Evolutionary conservation across 176 grass and related monocot species (phyloP), one percentile per base, ranked within the genome.

Genomic region (Luzula sylvatica): DNA sequence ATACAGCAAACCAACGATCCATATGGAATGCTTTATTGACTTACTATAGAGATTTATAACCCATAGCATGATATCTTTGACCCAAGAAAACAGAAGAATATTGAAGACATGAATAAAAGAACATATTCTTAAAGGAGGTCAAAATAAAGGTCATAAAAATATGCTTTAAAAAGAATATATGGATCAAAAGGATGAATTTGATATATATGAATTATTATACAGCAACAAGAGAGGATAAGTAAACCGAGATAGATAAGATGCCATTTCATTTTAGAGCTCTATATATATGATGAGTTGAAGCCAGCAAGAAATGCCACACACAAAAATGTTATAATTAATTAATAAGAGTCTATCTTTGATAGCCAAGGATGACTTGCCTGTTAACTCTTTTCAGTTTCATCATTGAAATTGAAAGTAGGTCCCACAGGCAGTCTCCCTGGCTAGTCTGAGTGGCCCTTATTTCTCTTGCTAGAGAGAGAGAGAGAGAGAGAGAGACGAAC

Each of bases 341-440:
- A 64, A 64, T 48, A 48, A 49, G 40, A 18, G 23, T 64, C 24
- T 64, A 64, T 46, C 59, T 64, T 41, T 64, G 59, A 64, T 64
- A 64, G 59, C 59, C 59, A 63, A 63, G 59, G 59, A 63, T 63
- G 59, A 63, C 59, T 48, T 63, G 59, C 42, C 59, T 28, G 22
- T 63, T 15, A 11, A 27, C 26, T 28, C 59, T 64, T 46, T 12
- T 9, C 20, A 64, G 58, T 63, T 47, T 47, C 11, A 9, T 21
- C n/a, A n/a, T n/a, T n/a, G 7, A 23, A 41, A 46, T n/a, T 15
- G 17, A 64, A n/a, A n/a, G n/a, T n/a, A n/a, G n/a, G n/a, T n/a
- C n/a, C n/a, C n/a, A 64, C 59, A 3, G 59, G 59, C 42, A 64
- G 59, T 64, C 42, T 64, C 41, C 42, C 25, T 64, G 42, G 59